Evolutionary conservation across 768 basidiomycete species (phyloP), one percentile per base, ranked within the genome.

Genomic region (Dictyophora rubrovolvata): DNA sequence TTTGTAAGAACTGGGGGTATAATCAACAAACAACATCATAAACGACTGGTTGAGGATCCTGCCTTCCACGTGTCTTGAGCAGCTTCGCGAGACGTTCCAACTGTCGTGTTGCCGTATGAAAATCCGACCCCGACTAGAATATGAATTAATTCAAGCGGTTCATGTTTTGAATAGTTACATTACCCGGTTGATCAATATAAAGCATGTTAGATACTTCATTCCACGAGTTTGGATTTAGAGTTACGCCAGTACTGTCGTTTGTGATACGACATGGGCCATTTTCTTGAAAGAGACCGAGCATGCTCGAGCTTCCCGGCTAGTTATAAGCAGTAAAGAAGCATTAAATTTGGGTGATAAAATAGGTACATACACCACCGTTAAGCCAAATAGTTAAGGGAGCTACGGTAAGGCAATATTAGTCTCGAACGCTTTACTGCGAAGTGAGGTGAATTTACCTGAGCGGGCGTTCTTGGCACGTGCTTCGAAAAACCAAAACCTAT

Each of bases 401-500:
- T 0, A 9, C 8, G 10, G 28, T 51, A 22, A 22, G 14, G 50
- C 12, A 34, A 18, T 14, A 18, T 51, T 18, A 51, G 50, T 34
- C 11, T 34, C 7, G 2, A 18, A 18, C 9, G 28, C 3, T 34
- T 2, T 34, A 3, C 8, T 51, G 18, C 4, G 4, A 34, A 18
- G 28, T 28, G 28, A 28, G 7, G 28, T 14, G 28, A 22, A 34
- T 34, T 22, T 10, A 51, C 50, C 50, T 18, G 74, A 82, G 20
- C 76, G 76, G 0, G 83, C 76, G 64, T 81, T 80, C 22, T 28
- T 16, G 18, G 79, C 78, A 18, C 84, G 78, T 0, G 84, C 76
- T 14, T 72, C 83, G 62, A 86, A 86, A 71, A 81, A 85, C 82
- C 82, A 85, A 71, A 84, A 86, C 79, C 83, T 83, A 53, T 7